A percentile compares a stretch with the other conserved stretches of the same genome.
Conservation (phyloP, 2,329 filamentous ascomycete genomes). For the Chaetomium sp. region DNA sequence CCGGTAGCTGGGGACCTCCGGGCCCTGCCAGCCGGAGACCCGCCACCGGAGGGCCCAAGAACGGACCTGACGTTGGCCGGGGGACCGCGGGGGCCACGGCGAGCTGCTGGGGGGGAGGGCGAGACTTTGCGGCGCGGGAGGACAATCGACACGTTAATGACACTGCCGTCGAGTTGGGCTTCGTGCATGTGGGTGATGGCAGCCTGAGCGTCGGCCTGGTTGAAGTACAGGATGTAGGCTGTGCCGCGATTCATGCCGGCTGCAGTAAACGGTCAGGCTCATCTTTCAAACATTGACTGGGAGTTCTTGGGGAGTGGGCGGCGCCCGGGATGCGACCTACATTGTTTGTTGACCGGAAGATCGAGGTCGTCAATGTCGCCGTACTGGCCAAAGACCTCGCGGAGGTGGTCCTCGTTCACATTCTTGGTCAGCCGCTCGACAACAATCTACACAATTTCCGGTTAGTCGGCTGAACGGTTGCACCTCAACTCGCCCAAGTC, state of each 20-base stretch:
- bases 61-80: conserved; percentile 40
- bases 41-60: conserved; percentile 37
- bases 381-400: conserved; percentile 89
- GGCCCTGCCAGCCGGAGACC: conserved; percentile 39
- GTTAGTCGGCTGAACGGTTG: conserved; percentile 3
- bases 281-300: background rate
- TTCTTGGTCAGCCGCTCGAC: conserved; percentile 96
- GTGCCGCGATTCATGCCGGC: conserved; percentile 89
- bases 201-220: conserved; percentile 76
- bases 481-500: background rate
- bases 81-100: conserved; percentile 58
- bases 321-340: conserved; percentile 52
- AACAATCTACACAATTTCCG: conserved; percentile 66
- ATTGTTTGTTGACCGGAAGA: conserved; percentile 83
- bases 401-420: conserved; percentile 82
- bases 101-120: conserved; percentile 71
- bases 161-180: conserved; percentile 82
- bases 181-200: conserved; percentile 98
- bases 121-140: conserved; percentile 82
- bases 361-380: conserved; percentile 85
- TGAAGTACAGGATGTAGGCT: conserved; percentile 84
- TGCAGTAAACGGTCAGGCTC: conserved; percentile 42
- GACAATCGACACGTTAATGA: conserved; percentile 86
- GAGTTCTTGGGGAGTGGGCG: background rate
- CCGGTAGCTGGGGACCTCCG: conserved; percentile 31